Base-by-base conservation (phyloP, 768 basidiomycete genomes). In the Hypsizygus marmoreus region DNA sequence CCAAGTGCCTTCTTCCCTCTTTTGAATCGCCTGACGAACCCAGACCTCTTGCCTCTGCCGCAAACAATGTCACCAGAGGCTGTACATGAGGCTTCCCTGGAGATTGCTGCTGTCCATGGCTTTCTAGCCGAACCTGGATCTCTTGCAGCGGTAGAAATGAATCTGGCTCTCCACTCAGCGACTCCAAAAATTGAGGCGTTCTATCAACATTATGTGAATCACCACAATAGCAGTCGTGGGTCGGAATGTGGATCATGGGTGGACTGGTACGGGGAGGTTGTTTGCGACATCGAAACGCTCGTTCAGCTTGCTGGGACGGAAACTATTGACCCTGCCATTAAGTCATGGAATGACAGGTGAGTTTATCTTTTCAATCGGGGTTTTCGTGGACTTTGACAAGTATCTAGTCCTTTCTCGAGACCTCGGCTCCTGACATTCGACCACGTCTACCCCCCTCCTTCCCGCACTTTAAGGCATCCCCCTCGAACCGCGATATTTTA, bases 131-230 rank as follows among this genome's bases (percentile, higher is more conserved):
- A 76, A 19, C 68, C 76, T 0, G 79, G 77, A 3, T 65, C 77
- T 0, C 56, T 82, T 11, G 75, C 78, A 20, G 71, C 79, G 1
- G 78, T 92, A 10, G 75, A 91, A 51, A 77, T 87, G 64, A 81
- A 82, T 35, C 74, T 97, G 19, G 86, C 82, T 0, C 71, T 95
- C 42, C 91, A 95, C 53, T 79, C 85, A 2, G 77, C 86, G 6
- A 81, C 82, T 0, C 92, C 95, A 0, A 86, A 82, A 57, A 77
- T 97, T 20, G 84, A 91, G 47, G 93, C 94, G 0, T 88, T 86
- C 59, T 91, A 87, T 60, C 77, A 86, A 40, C 82, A 83, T 60
- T 95, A 92, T 54, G 55, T 63, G 39, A 62, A 71, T 53, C 59
- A 66, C 42, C 58, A 66, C 50, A 66, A 53, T 24, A 40, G 55